Evolutionary conservation across 495 filamentous ascomycete genomes (phyloP).

Genomic region (Cercophora newfieldiana): DNA sequence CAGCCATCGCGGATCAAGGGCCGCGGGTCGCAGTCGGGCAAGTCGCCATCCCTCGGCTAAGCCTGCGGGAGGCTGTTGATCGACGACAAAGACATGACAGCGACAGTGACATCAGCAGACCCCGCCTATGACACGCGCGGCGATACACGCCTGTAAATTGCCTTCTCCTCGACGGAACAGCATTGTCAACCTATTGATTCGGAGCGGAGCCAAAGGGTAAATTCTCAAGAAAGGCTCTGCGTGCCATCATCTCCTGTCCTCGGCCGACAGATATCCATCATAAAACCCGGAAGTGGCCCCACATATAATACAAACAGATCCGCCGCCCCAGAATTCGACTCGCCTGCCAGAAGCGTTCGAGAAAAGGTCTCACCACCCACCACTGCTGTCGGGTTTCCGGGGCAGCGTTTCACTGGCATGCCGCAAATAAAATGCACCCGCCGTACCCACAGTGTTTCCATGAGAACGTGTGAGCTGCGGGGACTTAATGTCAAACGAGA

Average conservation of each 20-base stretch:
- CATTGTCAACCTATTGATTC: background rate
- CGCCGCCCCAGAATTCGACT: background rate
- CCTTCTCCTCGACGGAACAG: background rate
- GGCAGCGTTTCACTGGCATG: constrained; percentile 13
- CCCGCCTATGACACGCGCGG: constrained; percentile 11
- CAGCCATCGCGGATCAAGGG: background rate
- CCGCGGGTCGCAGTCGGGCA: background rate
- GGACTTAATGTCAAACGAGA: background rate
- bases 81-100: background rate
- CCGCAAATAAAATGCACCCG: constrained; percentile 7
- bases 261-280: background rate
- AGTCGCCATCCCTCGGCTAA: constrained; percentile 8
- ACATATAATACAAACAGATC: background rate
- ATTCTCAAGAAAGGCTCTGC: no score
- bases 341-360: background rate
- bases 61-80: constrained; percentile 10
- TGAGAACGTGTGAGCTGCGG: background rate
- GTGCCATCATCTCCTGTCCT: background rate
- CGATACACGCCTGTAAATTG: background rate
- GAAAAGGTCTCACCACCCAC: background rate
- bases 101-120: constrained; percentile 24
- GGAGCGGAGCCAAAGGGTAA: background rate
- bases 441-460: background rate
- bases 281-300: background rate
- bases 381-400: background rate